These are phyloP conservation scores for Cordyceps fumosorosea DNA, from an alignment of 2,329 filamentous ascomycete genomes.

Conservation along the genomic window DNA sequence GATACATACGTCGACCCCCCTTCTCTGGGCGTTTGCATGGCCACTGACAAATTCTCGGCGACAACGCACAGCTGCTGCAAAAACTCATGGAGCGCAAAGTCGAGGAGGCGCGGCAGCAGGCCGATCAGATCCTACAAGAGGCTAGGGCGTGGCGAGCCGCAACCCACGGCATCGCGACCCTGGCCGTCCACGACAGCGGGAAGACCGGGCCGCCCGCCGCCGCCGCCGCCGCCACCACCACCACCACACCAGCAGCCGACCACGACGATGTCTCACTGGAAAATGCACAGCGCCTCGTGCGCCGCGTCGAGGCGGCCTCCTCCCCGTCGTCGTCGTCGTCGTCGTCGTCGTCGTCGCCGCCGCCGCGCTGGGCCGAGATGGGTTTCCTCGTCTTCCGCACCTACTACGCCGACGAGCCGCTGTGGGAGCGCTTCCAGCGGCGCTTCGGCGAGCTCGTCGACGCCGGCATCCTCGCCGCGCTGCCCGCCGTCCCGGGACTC, in stretches of 20 bases:
- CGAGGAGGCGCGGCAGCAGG: neutral
- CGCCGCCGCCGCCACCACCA: neutral
- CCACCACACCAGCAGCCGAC: neutral
- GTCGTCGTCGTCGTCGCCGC: no score
- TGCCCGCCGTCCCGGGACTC: neutral
- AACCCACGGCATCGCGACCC: neutral
- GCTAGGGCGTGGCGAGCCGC: neutral
- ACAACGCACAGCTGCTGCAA: neutral
- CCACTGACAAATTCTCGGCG: neutral
- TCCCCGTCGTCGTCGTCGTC: no score
- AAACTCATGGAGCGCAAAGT: neutral
- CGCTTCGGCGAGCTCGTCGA: neutral
- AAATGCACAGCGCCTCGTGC: neutral
- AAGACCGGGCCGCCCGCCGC: neutral
- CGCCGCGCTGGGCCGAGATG: neutral
- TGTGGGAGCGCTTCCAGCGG: constrained; percentile 1
- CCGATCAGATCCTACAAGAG: neutral
- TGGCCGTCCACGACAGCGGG: neutral
- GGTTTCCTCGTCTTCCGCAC: constrained; percentile 5
- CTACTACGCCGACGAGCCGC: neutral
- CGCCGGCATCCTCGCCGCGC: neutral
- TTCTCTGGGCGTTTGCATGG: neutral
- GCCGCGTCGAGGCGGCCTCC: neutral
- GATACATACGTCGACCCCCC: no score
- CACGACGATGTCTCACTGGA: neutral